phyloP scores from a whole-genome alignment of 2,329 filamentous ascomycete species.

The Penicillium digitatum region DNA sequence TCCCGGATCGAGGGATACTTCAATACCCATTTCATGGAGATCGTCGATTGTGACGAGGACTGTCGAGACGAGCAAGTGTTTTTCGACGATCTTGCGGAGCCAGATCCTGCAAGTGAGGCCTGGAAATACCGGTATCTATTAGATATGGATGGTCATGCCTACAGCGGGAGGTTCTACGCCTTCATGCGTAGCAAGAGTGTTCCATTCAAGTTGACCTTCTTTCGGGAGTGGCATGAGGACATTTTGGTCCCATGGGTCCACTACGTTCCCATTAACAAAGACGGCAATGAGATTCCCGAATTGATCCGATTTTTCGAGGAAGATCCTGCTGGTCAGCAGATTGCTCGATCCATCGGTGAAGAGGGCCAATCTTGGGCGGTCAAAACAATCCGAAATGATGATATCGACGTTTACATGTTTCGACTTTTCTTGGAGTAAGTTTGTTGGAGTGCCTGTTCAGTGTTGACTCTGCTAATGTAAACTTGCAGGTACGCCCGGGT shows the following conservation, averaged over 20 bases:
- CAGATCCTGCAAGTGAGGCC: constrained; percentile 68
- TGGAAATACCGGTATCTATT: constrained; percentile 59
- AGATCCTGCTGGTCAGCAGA: constrained; percentile 45
- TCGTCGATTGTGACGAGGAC: constrained; percentile 85
- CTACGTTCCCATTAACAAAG: constrained; percentile 52
- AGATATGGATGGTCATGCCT: constrained; percentile 56
- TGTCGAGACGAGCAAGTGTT: constrained; percentile 74
- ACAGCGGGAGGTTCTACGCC: constrained; percentile 53
- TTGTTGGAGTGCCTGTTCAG: background rate
- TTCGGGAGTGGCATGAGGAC: constrained; percentile 58
- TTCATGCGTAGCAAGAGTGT: constrained; percentile 48
- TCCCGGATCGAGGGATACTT: constrained; percentile 64
- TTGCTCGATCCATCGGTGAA: constrained; percentile 52
- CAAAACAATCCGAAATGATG: constrained; percentile 54
- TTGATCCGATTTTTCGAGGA: constrained; percentile 47
- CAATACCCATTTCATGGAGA: constrained; percentile 74
- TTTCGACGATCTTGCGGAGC: constrained; percentile 61
- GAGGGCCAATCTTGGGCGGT: constrained; percentile 54
- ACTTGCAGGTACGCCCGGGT: constrained; percentile 11
- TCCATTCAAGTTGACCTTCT: constrained; percentile 52
- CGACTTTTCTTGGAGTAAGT: constrained; percentile 52
- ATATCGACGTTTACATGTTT: constrained; percentile 55
- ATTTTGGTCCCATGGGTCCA: constrained; percentile 55
- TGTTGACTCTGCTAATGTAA: background rate
- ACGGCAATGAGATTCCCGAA: constrained; percentile 52